Base-by-base conservation (phyloP, 2,329 filamentous ascomycete species). In the Microdochium paspali region DNA sequence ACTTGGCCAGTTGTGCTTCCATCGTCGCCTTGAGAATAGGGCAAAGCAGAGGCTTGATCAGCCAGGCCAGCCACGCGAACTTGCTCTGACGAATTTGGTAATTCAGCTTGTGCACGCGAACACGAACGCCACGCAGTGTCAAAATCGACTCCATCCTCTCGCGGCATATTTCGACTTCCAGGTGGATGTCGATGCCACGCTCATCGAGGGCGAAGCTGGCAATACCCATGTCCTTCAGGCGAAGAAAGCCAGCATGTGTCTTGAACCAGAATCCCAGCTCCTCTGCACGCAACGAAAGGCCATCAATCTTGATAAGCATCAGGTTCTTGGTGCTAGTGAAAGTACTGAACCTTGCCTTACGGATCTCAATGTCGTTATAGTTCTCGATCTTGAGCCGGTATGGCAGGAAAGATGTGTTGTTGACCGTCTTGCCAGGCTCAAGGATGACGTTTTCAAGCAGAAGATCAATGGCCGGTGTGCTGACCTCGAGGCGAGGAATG, bases 261-360 rank as follows among this genome's bases (percentile, higher is more conserved):
- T 86, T 85, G 26, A 96, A 70, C 81, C 90, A 94, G 69, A 90
- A 97, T 23, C 91, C 91, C 26, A 97, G 73, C 52, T 96, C 90
- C 23, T 91, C 82, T 2, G 90, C 90, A 35, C 85, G 82, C 47
- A 93, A 74, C 1, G 89, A 94, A 9, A 97, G 69, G 0, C 91
- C 91, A 53, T 89, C 84, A 32, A 95, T 69, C 52, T 86, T 87
- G 58, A 95, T 75, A 1, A 85, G 87, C 53, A 93, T 76, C 2
- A 86, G 71, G 0, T 87, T 90, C 23, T 80, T 84, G 47, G 84
- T 72, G 6, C 66, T 67, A 1, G 85, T 81, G 2, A 77, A 75
- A 1, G 85, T 90, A 44, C 80, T 64, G 72, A 85, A 79, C 6
- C 77, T 82, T 18, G 82, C 84, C 63, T 95, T 95, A 53, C 84